phyloP scores from a whole-genome alignment of 2,329 filamentous ascomycete species.

The Penicillium sp. region DNA sequence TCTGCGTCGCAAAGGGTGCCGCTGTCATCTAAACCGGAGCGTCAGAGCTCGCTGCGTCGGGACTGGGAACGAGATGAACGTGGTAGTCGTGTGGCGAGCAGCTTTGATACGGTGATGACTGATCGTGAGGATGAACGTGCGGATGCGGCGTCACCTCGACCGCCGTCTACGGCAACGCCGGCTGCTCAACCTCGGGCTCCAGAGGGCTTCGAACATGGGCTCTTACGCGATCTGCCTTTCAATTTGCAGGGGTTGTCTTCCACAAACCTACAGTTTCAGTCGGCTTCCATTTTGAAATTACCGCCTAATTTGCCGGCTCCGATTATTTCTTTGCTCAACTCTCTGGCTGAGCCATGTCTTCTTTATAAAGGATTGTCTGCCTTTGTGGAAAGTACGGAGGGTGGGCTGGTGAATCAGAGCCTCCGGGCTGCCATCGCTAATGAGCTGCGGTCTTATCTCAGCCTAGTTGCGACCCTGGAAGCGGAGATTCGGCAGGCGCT shows the following conservation, averaged over 20 bases:
- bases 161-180: slow-evolving; percentile 21
- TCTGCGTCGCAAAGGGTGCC: slow-evolving; percentile 38
- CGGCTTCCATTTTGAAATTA: slow-evolving; percentile 68
- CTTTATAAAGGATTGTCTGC: slow-evolving; percentile 77
- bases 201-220: slow-evolving; percentile 63
- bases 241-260: slow-evolving; percentile 91
- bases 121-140: slow-evolving; percentile 23
- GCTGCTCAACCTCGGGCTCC: slow-evolving; percentile 46
- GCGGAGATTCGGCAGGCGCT: slow-evolving; percentile 85
- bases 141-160: background rate
- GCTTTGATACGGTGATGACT: slow-evolving; percentile 18
- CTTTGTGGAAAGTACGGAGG: slow-evolving; percentile 78
- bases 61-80: slow-evolving; percentile 14
- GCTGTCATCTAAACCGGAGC: slow-evolving; percentile 22
- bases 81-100: slow-evolving; percentile 13
- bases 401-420: slow-evolving; percentile 88
- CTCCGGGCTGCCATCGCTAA: slow-evolving; percentile 79
- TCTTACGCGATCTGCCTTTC: slow-evolving; percentile 82
- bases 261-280: slow-evolving; percentile 74
- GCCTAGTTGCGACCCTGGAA: slow-evolving; percentile 87
- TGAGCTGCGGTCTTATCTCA: slow-evolving; percentile 86
- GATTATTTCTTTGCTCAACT: slow-evolving; percentile 81
- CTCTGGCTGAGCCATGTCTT: slow-evolving; percentile 88
- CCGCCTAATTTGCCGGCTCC: slow-evolving; percentile 79
- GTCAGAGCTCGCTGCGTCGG: slow-evolving; percentile 25